Evolutionary conservation across 805 yeast genomes (phyloP).

Genomic region (Wickerhamomyces canadensis): DNA sequence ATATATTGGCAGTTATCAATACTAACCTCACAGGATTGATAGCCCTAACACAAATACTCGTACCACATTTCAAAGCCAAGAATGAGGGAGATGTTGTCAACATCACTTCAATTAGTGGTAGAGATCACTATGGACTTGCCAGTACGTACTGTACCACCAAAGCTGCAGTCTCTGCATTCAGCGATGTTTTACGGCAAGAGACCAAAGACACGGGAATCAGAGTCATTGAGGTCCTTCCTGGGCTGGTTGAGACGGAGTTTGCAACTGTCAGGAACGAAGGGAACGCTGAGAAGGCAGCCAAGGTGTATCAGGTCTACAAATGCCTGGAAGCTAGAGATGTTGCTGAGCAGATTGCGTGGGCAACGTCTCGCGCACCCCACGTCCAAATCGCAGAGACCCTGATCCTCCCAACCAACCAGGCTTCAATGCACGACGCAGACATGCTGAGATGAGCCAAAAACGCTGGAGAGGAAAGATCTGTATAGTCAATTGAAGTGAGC

Average conservation of each 20-base stretch:
- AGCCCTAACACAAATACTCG: slow-evolving; percentile 67
- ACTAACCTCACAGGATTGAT: slow-evolving; percentile 83
- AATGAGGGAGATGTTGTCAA: slow-evolving; percentile 64
- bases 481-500: too few species aligned
- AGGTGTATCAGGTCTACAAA: slow-evolving; percentile 45
- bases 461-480: too few species aligned
- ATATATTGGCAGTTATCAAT: slow-evolving; percentile 66
- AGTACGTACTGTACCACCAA: slow-evolving; percentile 67
- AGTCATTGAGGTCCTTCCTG: slow-evolving; percentile 57
- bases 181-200: slow-evolving; percentile 64
- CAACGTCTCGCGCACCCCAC: slow-evolving; percentile 45
- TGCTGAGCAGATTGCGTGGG: slow-evolving; percentile 51
- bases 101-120: slow-evolving; percentile 66
- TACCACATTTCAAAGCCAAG: slow-evolving; percentile 53
- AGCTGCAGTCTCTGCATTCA: slow-evolving; percentile 62
- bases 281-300: slow-evolving; percentile 42
- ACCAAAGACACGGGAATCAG: slow-evolving; percentile 56
- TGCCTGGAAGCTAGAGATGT: slow-evolving; percentile 51
- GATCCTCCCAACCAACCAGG: slow-evolving; percentile 80
- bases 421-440: slow-evolving; percentile 32
- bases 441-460: slow-evolving; percentile 7
- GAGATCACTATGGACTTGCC: slow-evolving; percentile 55
- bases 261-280: slow-evolving; percentile 51
- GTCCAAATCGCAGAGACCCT: slow-evolving; percentile 65
- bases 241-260: slow-evolving; percentile 59